Evolutionary conservation across 2,329 filamentous ascomycete species (phyloP).

Genomic region (Paecilomyces formosus): DNA sequence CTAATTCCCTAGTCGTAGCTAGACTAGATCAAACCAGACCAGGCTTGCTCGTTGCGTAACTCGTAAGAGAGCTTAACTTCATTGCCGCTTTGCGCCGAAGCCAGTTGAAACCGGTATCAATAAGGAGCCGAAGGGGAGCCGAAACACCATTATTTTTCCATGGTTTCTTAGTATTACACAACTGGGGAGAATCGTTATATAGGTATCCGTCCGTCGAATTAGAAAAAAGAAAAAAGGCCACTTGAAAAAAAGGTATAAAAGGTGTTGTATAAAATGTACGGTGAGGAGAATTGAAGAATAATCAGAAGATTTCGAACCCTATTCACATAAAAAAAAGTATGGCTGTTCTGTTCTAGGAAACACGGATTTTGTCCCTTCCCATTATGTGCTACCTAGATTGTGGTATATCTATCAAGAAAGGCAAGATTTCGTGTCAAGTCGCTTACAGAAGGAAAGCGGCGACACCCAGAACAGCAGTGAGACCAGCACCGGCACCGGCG

Average conservation of each 20-base stretch:
- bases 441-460: conserved; percentile 40
- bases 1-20: no score
- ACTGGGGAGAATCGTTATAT: background rate
- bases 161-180: background rate
- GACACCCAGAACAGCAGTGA: conserved; percentile 47
- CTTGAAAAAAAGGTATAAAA: background rate
- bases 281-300: no score
- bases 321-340: background rate
- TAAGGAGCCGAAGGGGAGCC: no score
- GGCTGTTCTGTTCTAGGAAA: background rate
- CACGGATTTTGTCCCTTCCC: background rate
- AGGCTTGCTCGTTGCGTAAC: background rate
- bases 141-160: background rate
- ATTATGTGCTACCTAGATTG: background rate
- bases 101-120: no score
- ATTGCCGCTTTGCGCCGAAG: background rate
- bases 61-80: background rate
- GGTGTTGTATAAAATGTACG: background rate
- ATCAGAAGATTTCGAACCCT: background rate
- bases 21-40: background rate
- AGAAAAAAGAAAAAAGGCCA: background rate
- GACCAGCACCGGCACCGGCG: conserved; percentile 41
- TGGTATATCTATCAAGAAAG: background rate
- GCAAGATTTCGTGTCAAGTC: background rate
- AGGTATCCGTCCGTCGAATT: background rate